Percentiles rank a stretch among this genome's conserved stretches.
Conservation (phyloP, 352 stramenopile species). For the Pythium graminicola region DNA sequence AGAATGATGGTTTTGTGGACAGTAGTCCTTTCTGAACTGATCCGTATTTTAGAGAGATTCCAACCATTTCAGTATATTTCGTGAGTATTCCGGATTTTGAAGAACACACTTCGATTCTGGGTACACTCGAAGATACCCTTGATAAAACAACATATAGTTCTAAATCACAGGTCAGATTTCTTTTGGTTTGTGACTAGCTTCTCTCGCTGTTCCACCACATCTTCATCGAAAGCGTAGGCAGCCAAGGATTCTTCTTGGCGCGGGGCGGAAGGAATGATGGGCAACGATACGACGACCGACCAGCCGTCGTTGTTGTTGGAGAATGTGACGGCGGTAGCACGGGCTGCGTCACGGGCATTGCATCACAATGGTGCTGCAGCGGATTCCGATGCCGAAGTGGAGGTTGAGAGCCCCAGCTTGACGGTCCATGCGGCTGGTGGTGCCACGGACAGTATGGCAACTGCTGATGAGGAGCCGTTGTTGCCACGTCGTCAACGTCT, state of each 20-base stretch:
- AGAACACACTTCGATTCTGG: too few species aligned
- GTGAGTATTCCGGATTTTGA: too few species aligned
- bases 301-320: conserved; percentile 9
- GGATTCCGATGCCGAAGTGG: conserved; percentile 8
- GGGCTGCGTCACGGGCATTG: background rate
- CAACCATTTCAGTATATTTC: background rate
- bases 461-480: background rate
- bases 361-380: background rate
- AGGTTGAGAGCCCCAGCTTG: too few species aligned
- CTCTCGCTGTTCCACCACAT: too few species aligned
- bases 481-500: conserved; percentile 23
- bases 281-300: conserved; percentile 7
- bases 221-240: too few species aligned
- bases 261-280: conserved; percentile 13
- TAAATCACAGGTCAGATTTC: background rate
- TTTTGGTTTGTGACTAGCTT: background rate
- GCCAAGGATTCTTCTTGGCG: too few species aligned
- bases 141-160: too few species aligned
- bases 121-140: too few species aligned
- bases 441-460: background rate
- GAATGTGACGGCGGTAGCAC: conserved; percentile 2
- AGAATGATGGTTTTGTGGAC: too few species aligned
- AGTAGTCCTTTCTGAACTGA: background rate
- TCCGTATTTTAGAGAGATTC: background rate
- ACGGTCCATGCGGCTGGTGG: too few species aligned